Evolutionary conservation across 2,329 filamentous ascomycete genomes (phyloP).

Genomic region (Arthrobotrys sphaeroides): DNA sequence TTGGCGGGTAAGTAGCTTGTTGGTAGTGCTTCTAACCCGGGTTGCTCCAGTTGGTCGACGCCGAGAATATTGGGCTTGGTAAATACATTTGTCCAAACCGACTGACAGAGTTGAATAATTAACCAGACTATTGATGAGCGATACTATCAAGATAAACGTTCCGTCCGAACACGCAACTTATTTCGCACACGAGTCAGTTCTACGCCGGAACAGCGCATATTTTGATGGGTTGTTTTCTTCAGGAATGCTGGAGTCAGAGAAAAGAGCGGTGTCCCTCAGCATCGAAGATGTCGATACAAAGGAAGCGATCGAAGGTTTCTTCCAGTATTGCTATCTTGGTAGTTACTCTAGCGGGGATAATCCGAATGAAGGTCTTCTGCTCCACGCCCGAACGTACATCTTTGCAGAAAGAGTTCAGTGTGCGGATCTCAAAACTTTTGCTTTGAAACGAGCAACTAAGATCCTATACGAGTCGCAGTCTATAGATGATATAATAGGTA

Average conservation of each 20-base stretch:
- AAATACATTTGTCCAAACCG: too few relatives aligned
- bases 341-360: neutral
- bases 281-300: neutral
- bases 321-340: slow-evolving; percentile 11
- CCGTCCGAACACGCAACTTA: neutral
- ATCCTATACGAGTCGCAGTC: neutral
- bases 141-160: neutral
- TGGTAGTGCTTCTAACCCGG: too few relatives aligned
- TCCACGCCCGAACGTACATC: slow-evolving; percentile 11
- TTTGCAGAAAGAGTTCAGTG: neutral
- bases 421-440: neutral
- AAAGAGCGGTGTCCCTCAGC: neutral
- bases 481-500: neutral
- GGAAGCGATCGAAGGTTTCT: neutral
- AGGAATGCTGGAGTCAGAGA: neutral
- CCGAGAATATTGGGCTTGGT: too few relatives aligned
- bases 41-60: too few relatives aligned
- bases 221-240: neutral
- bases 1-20: too few relatives aligned
- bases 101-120: neutral
- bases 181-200: neutral
- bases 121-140: neutral
- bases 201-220: neutral
- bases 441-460: neutral
- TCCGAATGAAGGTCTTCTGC: neutral